phyloP scores from a whole-genome alignment of 768 basidiomycete species.

The Tylopilus sp. region DNA sequence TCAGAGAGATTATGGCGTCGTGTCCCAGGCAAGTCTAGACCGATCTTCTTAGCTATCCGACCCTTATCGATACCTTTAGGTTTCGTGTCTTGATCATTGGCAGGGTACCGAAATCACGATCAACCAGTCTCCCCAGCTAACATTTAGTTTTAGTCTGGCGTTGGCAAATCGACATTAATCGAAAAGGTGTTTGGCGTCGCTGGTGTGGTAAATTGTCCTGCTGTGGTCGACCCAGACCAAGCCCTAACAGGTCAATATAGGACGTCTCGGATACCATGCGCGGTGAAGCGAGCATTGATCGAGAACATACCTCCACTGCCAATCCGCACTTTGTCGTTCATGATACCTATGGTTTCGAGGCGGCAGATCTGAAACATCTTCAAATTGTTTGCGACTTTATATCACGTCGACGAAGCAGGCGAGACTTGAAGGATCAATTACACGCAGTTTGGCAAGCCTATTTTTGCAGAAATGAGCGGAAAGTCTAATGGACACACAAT shows the following conservation, averaged over 20 bases:
- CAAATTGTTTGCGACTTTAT: background rate
- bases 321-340: conserved; percentile 5
- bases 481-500: background rate
- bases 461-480: background rate
- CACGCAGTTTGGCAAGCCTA: conserved; percentile 5
- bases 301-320: background rate
- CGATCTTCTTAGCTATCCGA: background rate
- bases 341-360: conserved; percentile 4
- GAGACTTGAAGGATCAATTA: background rate
- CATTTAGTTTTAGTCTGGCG: too few relatives aligned
- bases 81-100: conserved; percentile 7
- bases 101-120: background rate
- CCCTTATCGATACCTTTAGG: background rate
- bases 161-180: too few relatives aligned
- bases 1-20: background rate
- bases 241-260: background rate
- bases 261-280: conserved; percentile 1
- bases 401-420: background rate
- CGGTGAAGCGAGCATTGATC: background rate
- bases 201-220: background rate
- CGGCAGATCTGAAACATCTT: background rate
- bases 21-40: background rate
- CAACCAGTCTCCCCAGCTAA: background rate
- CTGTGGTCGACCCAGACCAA: background rate
- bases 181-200: background rate